phyloP scores from a whole-genome alignment of 768 basidiomycete genomes.

The Coprinopsis strossmayeri region DNA sequence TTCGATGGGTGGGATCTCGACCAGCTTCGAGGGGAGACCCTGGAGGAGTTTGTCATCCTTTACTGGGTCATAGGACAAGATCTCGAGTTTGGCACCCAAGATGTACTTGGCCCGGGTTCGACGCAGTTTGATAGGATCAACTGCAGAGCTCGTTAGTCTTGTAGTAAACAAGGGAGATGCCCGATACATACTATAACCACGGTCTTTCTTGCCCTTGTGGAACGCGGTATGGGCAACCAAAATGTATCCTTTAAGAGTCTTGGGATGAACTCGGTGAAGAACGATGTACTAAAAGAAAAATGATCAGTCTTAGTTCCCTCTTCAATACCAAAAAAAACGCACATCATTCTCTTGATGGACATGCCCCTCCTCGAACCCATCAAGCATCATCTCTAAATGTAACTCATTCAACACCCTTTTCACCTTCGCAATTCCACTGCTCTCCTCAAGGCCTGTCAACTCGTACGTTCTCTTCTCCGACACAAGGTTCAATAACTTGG shows the following conservation, averaged over 20 bases:
- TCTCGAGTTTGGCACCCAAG: conserved; percentile 67
- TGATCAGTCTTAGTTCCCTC: neutral
- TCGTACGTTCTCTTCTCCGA: conserved; percentile 78
- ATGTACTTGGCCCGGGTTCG: conserved; percentile 78
- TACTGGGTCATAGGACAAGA: conserved; percentile 52
- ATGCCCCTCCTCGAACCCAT: conserved; percentile 84
- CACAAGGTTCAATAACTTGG: conserved; percentile 88
- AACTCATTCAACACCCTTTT: conserved; percentile 79
- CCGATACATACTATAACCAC: conserved; percentile 62
- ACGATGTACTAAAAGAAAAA: conserved; percentile 81
- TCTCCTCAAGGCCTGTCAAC: conserved; percentile 47
- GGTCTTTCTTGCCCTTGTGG: conserved; percentile 70
- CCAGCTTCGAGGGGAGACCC: conserved; percentile 67
- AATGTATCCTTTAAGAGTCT: conserved; percentile 86
- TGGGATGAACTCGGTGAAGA: conserved; percentile 86
- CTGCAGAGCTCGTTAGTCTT: conserved; percentile 30
- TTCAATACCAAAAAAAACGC: conserved; percentile 24
- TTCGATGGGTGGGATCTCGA: conserved; percentile 53
- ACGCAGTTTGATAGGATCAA: conserved; percentile 77
- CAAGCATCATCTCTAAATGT: conserved; percentile 89
- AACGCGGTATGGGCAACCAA: conserved; percentile 92
- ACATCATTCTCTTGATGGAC: conserved; percentile 96
- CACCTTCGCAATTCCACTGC: conserved; percentile 49
- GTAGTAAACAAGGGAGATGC: neutral
- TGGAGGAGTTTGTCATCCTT: conserved; percentile 48